These are phyloP conservation scores for Citrus medica DNA, from an alignment of 345 rosid genomes.

Conservation along the genomic window DNA sequence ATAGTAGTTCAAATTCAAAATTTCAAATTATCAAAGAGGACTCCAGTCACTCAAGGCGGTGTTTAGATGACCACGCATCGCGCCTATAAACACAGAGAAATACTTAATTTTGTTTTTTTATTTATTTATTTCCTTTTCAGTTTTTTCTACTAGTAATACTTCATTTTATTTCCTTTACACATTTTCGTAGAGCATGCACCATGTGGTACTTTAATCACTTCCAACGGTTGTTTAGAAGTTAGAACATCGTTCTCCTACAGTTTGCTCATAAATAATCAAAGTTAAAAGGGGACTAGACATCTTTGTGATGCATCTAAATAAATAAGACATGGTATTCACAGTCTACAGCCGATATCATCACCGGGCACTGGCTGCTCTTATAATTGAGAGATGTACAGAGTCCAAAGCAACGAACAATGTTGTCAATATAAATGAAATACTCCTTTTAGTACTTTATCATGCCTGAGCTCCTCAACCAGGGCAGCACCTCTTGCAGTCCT, in stretches of 20 bases:
- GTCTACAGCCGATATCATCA: not conserved
- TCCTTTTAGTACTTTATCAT: constrained; percentile 49
- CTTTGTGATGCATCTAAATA: not conserved
- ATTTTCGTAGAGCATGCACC: not conserved
- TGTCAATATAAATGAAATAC: not conserved
- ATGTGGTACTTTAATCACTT: not conserved
- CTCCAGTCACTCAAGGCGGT: not conserved
- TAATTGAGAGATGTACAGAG: not conserved
- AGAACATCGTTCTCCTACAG: not conserved
- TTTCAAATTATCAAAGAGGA: not conserved
- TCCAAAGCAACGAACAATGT: not conserved
- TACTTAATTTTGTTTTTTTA: too few species aligned
- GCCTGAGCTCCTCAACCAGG: constrained; percentile 78
- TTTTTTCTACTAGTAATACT: too few species aligned
- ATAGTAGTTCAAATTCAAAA: not conserved
- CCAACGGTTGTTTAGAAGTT: not conserved
- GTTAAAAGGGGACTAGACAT: not conserved
- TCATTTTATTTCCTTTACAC: too few species aligned
- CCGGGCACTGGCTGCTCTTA: not conserved
- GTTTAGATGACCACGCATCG: not conserved
- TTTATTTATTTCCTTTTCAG: too few species aligned
- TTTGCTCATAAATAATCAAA: not conserved
- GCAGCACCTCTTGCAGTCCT: constrained; percentile 70
- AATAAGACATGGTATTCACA: not conserved
- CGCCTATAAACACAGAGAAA: too few species aligned